phyloP scores from a whole-genome alignment of 2,329 filamentous ascomycete species.

The Botrytis medusae region DNA sequence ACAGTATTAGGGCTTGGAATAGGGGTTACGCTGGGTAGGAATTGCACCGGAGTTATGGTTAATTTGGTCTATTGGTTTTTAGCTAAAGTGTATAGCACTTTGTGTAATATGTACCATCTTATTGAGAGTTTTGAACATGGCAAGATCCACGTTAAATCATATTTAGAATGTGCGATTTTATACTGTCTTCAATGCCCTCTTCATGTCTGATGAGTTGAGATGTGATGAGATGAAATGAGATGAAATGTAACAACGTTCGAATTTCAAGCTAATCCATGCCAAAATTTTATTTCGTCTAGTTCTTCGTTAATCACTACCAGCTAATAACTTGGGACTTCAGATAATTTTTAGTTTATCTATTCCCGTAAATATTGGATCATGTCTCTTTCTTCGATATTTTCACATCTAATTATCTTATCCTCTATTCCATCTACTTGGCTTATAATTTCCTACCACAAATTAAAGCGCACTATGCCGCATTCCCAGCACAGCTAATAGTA shows the following conservation, averaged over 20 bases:
- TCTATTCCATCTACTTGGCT: neutral
- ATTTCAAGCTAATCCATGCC: neutral
- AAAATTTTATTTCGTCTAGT: neutral
- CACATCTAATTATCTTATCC: neutral
- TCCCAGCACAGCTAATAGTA: neutral
- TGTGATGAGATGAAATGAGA: neutral
- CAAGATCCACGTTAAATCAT: neutral
- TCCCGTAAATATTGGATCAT: neutral
- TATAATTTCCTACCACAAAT: neutral
- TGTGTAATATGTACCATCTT: neutral
- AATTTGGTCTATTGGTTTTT: neutral
- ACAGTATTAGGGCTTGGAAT: neutral
- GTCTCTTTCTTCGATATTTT: neutral
- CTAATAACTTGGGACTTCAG: neutral
- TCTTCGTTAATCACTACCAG: neutral
- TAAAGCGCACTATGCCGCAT: neutral
- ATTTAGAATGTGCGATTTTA: too few relatives aligned
- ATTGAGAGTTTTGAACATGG: neutral
- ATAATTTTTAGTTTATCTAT: neutral
- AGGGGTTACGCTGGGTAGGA: neutral
- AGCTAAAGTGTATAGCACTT: neutral
- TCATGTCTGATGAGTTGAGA: neutral
- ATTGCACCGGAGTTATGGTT: neutral
- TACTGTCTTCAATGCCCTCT: neutral
- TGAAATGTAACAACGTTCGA: neutral